These are phyloP conservation scores for Sarocladiaceae sp. DNA, from an alignment of 2,329 filamentous ascomycete species.

Conservation along the genomic window DNA sequence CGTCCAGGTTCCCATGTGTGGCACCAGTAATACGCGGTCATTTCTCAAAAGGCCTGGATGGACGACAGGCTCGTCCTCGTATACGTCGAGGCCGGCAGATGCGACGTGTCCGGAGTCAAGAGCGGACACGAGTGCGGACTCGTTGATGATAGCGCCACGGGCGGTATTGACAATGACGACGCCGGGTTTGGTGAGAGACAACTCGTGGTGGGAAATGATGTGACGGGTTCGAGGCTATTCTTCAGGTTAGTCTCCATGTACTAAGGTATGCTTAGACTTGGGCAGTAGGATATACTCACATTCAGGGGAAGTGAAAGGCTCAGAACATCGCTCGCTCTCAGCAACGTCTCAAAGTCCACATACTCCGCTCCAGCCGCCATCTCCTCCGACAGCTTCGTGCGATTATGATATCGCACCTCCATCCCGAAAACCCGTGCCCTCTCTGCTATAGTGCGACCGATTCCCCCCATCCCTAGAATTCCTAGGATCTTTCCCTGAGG, in stretches of 20 bases:
- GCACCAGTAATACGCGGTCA: slow-evolving; percentile 65
- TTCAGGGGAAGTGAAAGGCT: slow-evolving; percentile 78
- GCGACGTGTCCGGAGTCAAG: slow-evolving; percentile 63
- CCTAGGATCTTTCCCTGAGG: slow-evolving; percentile 73
- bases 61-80: slow-evolving; percentile 71
- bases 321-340: slow-evolving; percentile 66
- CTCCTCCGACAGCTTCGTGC: slow-evolving; percentile 51
- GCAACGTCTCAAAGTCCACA: slow-evolving; percentile 66
- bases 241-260: no score
- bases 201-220: slow-evolving; percentile 65
- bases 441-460: slow-evolving; percentile 68
- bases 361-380: slow-evolving; percentile 55
- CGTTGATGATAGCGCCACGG: slow-evolving; percentile 75
- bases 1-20: slow-evolving; percentile 84
- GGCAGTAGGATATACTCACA: slow-evolving; percentile 43
- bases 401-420: slow-evolving; percentile 69
- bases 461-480: slow-evolving; percentile 81
- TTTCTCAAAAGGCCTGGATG: slow-evolving; percentile 68
- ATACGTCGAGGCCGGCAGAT: slow-evolving; percentile 73
- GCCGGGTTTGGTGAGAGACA: slow-evolving; percentile 70
- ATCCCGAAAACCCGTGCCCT: slow-evolving; percentile 74
- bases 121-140: slow-evolving; percentile 69
- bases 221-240: slow-evolving; percentile 58
- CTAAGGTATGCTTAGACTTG: no score
- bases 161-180: slow-evolving; percentile 78